phyloP scores from a whole-genome alignment of 371 early-diverging fungal genomes.

The Choanephora cucurbitarum region DNA sequence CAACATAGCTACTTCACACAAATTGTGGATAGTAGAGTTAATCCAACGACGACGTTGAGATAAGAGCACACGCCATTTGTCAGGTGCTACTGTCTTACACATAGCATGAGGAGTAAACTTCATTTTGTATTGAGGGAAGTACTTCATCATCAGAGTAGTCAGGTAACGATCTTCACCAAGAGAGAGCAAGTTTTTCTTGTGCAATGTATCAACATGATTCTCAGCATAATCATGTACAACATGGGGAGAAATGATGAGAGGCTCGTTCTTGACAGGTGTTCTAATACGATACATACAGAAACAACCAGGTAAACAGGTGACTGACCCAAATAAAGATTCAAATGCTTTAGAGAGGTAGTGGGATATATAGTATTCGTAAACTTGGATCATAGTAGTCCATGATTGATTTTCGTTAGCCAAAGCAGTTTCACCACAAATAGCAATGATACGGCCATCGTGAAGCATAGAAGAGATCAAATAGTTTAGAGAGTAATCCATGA shows the following conservation, averaged over 20 bases:
- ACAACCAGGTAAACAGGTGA: slow-evolving; percentile 95
- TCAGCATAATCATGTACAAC: slow-evolving; percentile 96
- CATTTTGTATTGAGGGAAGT: slow-evolving; percentile 96
- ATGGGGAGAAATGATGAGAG: slow-evolving; percentile 86
- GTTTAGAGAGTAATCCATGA: slow-evolving; percentile 73
- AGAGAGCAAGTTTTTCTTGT: slow-evolving; percentile 90
- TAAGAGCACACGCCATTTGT: slow-evolving; percentile 87
- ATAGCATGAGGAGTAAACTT: slow-evolving; percentile 94
- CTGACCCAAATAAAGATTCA: slow-evolving; percentile 98
- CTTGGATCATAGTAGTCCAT: slow-evolving; percentile 98
- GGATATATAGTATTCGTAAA: slow-evolving; percentile 98
- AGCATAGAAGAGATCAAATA: slow-evolving; percentile 82
- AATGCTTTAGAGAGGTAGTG: slow-evolving; percentile 98
- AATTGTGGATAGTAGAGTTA: slow-evolving; percentile 96
- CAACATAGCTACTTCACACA: slow-evolving; percentile 88
- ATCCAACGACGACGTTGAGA: slow-evolving; percentile 91
- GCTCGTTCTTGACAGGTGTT: slow-evolving; percentile 75
- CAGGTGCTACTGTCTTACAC: slow-evolving; percentile 94
- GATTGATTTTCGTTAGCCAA: slow-evolving; percentile 86
- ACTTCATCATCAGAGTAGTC: slow-evolving; percentile 98
- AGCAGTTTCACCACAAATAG: slow-evolving; percentile 92
- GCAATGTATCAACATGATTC: slow-evolving; percentile 95
- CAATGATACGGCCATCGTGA: slow-evolving; percentile 83
- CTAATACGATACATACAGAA: slow-evolving; percentile 95
- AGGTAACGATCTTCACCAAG: slow-evolving; percentile 91